These are phyloP conservation scores for slime mould (Dictyostelium discoideum) DNA, from an alignment of 78 protist species.

Conservation along the genomic window dicty_2.7 NC_007088.5:7791501-7792000, in stretches of 20 bases:
- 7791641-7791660: neutral
- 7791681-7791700: neutral
- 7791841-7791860: no score
- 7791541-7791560: neutral
- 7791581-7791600: neutral
- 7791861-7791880: neutral
- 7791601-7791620: neutral
- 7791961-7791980: neutral
- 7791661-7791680: neutral
- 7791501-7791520: neutral
- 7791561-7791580: neutral
- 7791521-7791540: neutral
- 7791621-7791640: neutral
- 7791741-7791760: neutral
- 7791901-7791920: neutral
- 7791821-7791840: no score
- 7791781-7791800: no score
- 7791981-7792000: neutral
- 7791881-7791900: neutral
- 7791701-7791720: neutral
- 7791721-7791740: no score
- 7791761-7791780: neutral
- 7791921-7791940: neutral
- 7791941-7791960: neutral
- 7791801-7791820: no score